Conservation (phyloP, 805 yeast species). For the Sungouiozyma intestinalis region DNA sequence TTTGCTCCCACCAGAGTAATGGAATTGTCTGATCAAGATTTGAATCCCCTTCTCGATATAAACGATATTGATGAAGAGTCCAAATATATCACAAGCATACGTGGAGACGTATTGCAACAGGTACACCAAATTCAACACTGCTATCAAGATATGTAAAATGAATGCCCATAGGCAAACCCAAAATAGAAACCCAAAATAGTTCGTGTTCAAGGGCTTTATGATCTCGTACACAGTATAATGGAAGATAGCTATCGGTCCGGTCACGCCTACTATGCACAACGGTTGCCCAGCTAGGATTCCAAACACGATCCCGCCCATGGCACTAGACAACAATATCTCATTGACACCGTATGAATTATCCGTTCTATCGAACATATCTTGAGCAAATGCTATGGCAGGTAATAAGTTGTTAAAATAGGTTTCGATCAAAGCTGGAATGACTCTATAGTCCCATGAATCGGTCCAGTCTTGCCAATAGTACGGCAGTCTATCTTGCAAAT, state of each 20-base stretch:
- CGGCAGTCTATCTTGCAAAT: conserved; percentile 38
- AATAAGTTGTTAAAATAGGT: conserved; percentile 83
- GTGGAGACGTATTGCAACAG: conserved; percentile 62
- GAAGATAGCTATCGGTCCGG: conserved; percentile 91
- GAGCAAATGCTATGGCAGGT: conserved; percentile 94
- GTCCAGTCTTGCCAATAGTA: conserved; percentile 66
- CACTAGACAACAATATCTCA: conserved; percentile 75
- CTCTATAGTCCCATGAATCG: conserved; percentile 80
- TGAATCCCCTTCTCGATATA: conserved; percentile 88
- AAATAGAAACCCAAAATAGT: conserved; percentile 85
- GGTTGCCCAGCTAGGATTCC: conserved; percentile 88
- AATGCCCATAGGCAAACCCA: conserved; percentile 92
- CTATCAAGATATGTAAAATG: conserved; percentile 66
- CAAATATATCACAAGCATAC: conserved; percentile 88
- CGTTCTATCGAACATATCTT: conserved; percentile 92
- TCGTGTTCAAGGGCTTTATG: conserved; percentile 30
- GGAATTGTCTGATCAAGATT: conserved; percentile 63
- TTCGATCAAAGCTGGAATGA: conserved; percentile 71
- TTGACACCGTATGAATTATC: conserved; percentile 81
- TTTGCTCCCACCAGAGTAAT: conserved; percentile 2
- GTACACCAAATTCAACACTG: conserved; percentile 57
- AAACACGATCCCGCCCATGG: conserved; percentile 81
- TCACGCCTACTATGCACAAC: conserved; percentile 88
- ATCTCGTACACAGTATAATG: conserved; percentile 63
- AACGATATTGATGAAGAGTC: conserved; percentile 78